A percentile compares a stretch with the other conserved stretches of the same genome.
These are phyloP conservation scores for Neurospora sp. DNA, from an alignment of 2,329 filamentous ascomycete genomes.

Conservation along the genomic window DNA sequence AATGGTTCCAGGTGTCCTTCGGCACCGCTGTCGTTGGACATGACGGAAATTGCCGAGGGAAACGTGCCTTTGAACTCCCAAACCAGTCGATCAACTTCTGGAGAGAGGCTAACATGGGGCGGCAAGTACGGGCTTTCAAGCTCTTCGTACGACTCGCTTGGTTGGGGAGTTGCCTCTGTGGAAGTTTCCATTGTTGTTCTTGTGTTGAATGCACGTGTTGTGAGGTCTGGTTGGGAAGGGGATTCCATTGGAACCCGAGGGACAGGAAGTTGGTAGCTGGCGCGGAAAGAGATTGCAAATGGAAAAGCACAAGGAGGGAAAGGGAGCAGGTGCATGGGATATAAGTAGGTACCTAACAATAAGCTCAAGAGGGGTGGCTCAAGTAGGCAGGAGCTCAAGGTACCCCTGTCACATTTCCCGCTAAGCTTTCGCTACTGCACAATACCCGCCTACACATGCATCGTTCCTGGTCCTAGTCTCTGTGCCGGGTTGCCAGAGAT, in stretches of 20 bases:
- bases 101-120: constrained; percentile 9
- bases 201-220: background rate
- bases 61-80: constrained; percentile 17
- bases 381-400: background rate
- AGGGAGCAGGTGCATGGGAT: background rate
- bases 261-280: background rate
- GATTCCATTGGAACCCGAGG: background rate
- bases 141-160: constrained; percentile 9
- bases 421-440: background rate
- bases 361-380: background rate
- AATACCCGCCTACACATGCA: background rate
- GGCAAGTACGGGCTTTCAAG: constrained; percentile 8
- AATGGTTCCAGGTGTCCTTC: constrained; percentile 12
- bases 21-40: constrained; percentile 10
- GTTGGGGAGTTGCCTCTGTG: background rate
- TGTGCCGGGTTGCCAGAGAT: background rate
- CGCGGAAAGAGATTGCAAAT: background rate
- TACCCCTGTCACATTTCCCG: background rate
- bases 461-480: background rate
- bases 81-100: constrained; percentile 15
- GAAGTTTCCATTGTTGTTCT: background rate
- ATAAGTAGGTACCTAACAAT: background rate
- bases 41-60: constrained; percentile 17
- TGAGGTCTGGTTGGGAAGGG: background rate
- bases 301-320: background rate